Evolutionary conservation across 345 rosid species (phyloP).

Genomic region (Boechera divaricarpa): DNA sequence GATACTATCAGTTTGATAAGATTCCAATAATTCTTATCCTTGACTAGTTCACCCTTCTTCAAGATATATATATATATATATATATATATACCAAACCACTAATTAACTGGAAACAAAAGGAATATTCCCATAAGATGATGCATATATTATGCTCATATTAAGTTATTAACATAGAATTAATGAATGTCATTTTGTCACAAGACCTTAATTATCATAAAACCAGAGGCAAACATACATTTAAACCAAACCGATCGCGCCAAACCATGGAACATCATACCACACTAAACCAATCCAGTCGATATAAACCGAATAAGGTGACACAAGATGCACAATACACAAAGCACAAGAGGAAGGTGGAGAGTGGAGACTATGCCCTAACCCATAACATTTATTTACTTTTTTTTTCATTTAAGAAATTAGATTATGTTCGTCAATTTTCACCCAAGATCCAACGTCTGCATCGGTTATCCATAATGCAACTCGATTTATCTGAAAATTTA

Average conservation of each 20-base stretch:
- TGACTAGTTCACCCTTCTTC: conserved; percentile 9
- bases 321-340: not conserved
- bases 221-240: not conserved
- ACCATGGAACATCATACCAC: conserved; percentile 1
- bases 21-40: conserved; percentile 20
- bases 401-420: conserved; percentile 41
- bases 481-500: conserved; percentile 59
- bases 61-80: not conserved
- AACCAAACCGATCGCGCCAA: not conserved
- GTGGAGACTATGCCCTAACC: not conserved
- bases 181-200: not conserved
- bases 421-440: conserved; percentile 60
- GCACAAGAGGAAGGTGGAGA: not conserved
- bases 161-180: not conserved
- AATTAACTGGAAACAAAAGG: not conserved
- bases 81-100: conserved; percentile 10
- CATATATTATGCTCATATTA: conserved; percentile 1
- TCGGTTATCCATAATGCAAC: conserved; percentile 68
- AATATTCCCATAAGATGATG: conserved; percentile 26
- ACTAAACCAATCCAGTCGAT: not conserved
- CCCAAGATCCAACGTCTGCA: conserved; percentile 73
- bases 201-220: conserved; percentile 10
- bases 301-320: not conserved
- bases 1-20: conserved; percentile 12
- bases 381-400: not conserved